Base-by-base conservation (phyloP, 108 stramenopile species). In the Cyclostephanos invisitatus region DNA sequence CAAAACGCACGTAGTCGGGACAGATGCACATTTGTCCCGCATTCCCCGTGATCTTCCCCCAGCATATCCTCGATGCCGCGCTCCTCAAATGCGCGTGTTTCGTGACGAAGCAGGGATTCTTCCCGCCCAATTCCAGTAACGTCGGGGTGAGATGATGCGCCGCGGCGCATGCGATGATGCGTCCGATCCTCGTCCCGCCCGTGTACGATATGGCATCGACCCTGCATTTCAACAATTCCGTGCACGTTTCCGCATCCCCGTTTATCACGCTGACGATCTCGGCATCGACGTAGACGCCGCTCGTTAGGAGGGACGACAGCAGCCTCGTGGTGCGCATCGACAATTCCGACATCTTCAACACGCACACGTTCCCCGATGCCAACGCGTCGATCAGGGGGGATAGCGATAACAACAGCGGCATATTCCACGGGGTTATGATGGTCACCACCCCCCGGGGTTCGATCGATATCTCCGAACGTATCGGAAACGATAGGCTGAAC, bases 61-160 rank as follows among this genome's bases (percentile, higher is more conserved):
- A 91, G 0, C 85, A 53, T 48, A 94, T 83, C 15, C 92, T 80
- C 57, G 81, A 22, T 18, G 90, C 80, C 17, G 95, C 84, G 32
- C 67, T 68, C 37, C 74, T 35, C n/a, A 96, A 15, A 61, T 87
- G 58, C 7, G 87, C 70, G 25, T 84, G 87, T 20, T 89, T 86
- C 64, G 89, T 84, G 4, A 95, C 74, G 36, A 88, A 73, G 49
- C 64, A 56, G 9, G 96, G 95, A 47, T 74, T 80, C 84, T 98
- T 96, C 12, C 98, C 98, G 14, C 97, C 98, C n/a, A 97, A 82
- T 75, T 98, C 98, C 25, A 98, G 73, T 0, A 92, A 37, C 14
- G 78, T 80, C 24, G 98, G 98, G 2, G 96, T 95, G 64, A 97
- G 60, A 27, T 94, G 89, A 73, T 85, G 82, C 18, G 96, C 95